phyloP scores from a whole-genome alignment of 495 filamentous ascomycete species.

The Penicillium cinerascens region DNA sequence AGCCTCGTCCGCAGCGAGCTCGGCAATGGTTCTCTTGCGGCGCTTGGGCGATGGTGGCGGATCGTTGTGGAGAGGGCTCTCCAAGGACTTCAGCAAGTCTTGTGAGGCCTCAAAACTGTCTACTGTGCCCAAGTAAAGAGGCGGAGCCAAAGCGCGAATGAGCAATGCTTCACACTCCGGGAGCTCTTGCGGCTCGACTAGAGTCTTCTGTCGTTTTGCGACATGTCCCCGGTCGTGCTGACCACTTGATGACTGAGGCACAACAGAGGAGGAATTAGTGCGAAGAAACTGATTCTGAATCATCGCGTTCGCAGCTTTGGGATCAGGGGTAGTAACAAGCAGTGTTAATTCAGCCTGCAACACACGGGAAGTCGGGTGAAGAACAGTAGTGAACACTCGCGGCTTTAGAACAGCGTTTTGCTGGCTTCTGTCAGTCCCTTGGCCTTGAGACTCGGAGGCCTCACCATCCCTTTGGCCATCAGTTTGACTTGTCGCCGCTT shows the following conservation, averaged over 20 bases:
- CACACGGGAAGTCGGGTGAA: slow-evolving; percentile 77
- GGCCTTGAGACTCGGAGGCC: slow-evolving; percentile 39
- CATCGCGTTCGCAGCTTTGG: slow-evolving; percentile 43
- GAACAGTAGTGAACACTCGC: slow-evolving; percentile 71
- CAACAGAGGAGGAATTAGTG: slow-evolving; percentile 49
- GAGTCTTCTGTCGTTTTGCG: slow-evolving; percentile 72
- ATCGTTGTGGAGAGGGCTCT: slow-evolving; percentile 70
- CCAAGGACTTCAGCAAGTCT: slow-evolving; percentile 62
- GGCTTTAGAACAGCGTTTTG: slow-evolving; percentile 51
- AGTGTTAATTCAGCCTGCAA: slow-evolving; percentile 70
- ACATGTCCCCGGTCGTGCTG: slow-evolving; percentile 46
- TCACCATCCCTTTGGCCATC: slow-evolving; percentile 28
- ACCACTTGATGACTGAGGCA: slow-evolving; percentile 60
- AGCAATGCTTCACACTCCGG: slow-evolving; percentile 69
- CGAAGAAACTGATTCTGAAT: slow-evolving; percentile 40
- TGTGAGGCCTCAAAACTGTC: slow-evolving; percentile 63
- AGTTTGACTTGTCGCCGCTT: slow-evolving; percentile 8
- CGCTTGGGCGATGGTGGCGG: slow-evolving; percentile 79
- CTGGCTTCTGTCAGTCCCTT: slow-evolving; percentile 47
- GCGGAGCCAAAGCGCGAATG: slow-evolving; percentile 63
- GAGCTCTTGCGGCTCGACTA: slow-evolving; percentile 69
- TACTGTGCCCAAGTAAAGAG: slow-evolving; percentile 73
- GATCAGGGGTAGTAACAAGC: slow-evolving; percentile 67
- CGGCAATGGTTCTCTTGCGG: slow-evolving; percentile 89
- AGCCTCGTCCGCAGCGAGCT: slow-evolving; percentile 91